Evolutionary conservation across 495 filamentous ascomycete genomes (phyloP).

Genomic region (Tuber brumale): DNA sequence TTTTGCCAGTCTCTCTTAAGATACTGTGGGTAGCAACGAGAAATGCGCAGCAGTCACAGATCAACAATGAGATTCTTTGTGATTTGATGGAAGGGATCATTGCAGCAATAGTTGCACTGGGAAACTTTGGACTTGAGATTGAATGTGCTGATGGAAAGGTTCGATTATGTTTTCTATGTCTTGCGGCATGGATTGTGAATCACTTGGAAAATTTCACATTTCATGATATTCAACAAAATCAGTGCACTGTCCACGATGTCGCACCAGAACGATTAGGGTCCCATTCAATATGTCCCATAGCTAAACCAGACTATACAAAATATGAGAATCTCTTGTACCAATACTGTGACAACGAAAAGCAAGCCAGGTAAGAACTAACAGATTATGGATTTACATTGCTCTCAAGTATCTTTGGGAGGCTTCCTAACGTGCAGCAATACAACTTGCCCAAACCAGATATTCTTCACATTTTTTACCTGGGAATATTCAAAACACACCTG

Average conservation of each 20-base stretch:
- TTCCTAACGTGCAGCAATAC: neutral
- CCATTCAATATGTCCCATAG: neutral
- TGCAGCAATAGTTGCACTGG: neutral
- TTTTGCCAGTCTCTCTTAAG: constrained; percentile 10
- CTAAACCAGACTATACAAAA: neutral
- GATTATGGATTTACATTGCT: neutral
- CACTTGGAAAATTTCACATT: neutral
- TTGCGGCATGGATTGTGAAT: neutral
- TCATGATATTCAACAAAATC: neutral
- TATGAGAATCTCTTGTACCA: neutral
- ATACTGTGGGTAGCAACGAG: neutral
- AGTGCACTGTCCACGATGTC: neutral
- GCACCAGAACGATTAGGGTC: neutral
- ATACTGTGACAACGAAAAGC: neutral
- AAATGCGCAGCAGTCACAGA: neutral
- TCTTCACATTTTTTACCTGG: too few relatives aligned
- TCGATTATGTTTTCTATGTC: neutral
- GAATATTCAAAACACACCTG: too few relatives aligned
- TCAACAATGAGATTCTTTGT: neutral
- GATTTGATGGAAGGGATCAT: neutral
- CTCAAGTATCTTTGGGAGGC: neutral
- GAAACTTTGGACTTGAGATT: neutral
- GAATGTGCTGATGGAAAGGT: constrained; percentile 4
- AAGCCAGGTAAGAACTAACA: neutral
- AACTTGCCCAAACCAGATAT: neutral